A percentile compares a stretch with the other conserved stretches of the same genome.
phyloP scores from a whole-genome alignment of 257 asterid species.

The Buddleja alternifolia region DNA sequence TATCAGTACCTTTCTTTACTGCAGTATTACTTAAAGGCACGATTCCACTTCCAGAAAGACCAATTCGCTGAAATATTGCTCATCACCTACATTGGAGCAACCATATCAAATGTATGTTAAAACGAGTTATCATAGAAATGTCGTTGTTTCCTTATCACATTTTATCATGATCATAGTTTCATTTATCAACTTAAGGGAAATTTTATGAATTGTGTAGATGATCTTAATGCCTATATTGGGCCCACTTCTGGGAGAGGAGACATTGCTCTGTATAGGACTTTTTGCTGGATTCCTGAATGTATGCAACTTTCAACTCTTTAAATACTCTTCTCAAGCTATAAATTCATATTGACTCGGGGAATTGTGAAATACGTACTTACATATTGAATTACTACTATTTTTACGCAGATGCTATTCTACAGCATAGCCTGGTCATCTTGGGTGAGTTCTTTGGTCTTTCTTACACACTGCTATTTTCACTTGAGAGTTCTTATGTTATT shows the following conservation, averaged over 20 bases:
- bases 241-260: conserved; percentile 56
- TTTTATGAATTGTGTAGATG: conserved; percentile 38
- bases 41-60: conserved; percentile 63
- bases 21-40: conserved; percentile 71
- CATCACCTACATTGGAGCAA: conserved; percentile 54
- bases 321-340: background rate
- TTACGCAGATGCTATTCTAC: conserved; percentile 73
- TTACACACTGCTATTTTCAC: too few species aligned
- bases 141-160: background rate
- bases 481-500: too few species aligned
- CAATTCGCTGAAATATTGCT: conserved; percentile 62
- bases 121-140: background rate
- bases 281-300: conserved; percentile 44
- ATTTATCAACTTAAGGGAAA: background rate
- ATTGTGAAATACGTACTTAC: too few species aligned
- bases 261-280: conserved; percentile 53
- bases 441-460: conserved; percentile 39
- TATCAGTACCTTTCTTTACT: conserved; percentile 2
- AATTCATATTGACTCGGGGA: too few species aligned
- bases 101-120: conserved; percentile 55
- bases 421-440: conserved; percentile 87
- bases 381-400: conserved; percentile 5
- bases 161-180: background rate
- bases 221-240: conserved; percentile 58
- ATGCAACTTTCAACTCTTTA: background rate